phyloP scores from a whole-genome alignment of 305 asterid genomes.

The Fraxinus xanthoxyloides region DNA sequence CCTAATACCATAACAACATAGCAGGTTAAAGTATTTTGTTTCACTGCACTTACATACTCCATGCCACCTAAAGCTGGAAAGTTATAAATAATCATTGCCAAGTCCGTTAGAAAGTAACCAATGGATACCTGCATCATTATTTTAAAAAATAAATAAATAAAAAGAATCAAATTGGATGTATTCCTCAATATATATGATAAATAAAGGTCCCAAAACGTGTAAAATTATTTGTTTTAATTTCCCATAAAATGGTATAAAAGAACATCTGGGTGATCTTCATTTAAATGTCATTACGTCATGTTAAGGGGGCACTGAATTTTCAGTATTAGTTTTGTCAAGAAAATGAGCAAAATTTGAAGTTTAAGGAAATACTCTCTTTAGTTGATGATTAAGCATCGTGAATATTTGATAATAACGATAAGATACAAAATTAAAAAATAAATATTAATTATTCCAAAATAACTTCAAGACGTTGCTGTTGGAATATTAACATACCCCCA shows the following conservation, averaged over 20 bases:
- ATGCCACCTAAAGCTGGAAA: conserved; percentile 85
- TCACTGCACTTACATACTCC: conserved; percentile 71
- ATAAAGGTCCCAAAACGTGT: not conserved
- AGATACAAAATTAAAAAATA: not conserved
- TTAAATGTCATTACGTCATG: not conserved
- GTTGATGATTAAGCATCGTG: not conserved
- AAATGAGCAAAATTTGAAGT: not conserved
- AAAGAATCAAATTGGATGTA: conserved; percentile 1
- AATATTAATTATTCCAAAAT: not conserved
- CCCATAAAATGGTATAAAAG: not conserved
- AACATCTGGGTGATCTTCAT: not conserved
- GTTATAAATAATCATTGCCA: conserved; percentile 67
- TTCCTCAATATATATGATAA: not conserved
- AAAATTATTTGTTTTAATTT: not conserved
- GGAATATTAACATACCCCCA: conserved; percentile 58
- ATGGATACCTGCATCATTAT: conserved; percentile 60
- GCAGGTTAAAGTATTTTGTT: not conserved
- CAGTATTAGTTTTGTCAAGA: not conserved
- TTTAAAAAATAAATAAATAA: conserved; percentile 13
- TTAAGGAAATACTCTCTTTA: not conserved
- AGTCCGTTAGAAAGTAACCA: conserved; percentile 85
- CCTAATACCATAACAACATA: not conserved
- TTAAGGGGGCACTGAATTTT: not conserved
- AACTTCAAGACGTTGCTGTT: not conserved
- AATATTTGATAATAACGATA: not conserved